A percentile compares a stretch with the other conserved stretches of the same genome.
Evolutionary conservation across 345 rosid genomes (phyloP).

Genomic region (Aurinia saxatilis): DNA sequence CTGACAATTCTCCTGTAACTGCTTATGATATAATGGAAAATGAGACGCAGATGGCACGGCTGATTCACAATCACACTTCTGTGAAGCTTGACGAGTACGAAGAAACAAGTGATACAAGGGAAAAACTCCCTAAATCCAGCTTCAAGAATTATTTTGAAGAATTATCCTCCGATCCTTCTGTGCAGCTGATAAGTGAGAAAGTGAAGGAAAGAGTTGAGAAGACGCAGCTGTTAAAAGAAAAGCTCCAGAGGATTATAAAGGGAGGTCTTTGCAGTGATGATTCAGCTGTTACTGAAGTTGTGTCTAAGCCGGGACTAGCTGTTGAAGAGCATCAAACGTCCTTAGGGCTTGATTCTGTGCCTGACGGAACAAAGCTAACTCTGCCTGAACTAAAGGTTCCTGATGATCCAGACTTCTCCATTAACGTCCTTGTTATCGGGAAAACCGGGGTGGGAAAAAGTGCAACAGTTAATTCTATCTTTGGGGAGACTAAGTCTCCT

Average conservation of each 20-base stretch:
- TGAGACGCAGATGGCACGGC: background rate
- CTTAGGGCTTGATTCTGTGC: slow-evolving; percentile 27
- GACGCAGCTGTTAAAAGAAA: slow-evolving; percentile 40
- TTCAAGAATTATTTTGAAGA: background rate
- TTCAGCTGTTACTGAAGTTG: slow-evolving; percentile 40
- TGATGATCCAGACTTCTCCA: slow-evolving; percentile 39
- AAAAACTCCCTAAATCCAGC: slow-evolving; percentile 27
- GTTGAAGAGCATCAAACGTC: slow-evolving; percentile 16
- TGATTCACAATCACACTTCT: slow-evolving; percentile 7
- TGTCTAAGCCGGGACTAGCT: slow-evolving; percentile 27
- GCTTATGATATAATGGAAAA: background rate
- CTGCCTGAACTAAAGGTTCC: slow-evolving; percentile 39
- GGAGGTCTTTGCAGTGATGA: slow-evolving; percentile 39
- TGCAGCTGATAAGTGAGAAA: slow-evolving; percentile 30
- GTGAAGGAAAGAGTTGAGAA: slow-evolving; percentile 43
- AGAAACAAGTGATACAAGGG: slow-evolving; percentile 10
- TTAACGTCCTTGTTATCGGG: slow-evolving; percentile 65
- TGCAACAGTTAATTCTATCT: slow-evolving; percentile 63
- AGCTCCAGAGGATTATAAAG: slow-evolving; percentile 51
- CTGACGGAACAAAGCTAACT: slow-evolving; percentile 30
- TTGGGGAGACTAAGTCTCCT: slow-evolving; percentile 42
- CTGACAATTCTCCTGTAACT: background rate
- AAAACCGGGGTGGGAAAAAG: slow-evolving; percentile 91
- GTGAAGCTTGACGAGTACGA: slow-evolving; percentile 16
- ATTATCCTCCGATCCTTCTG: background rate